Evolutionary conservation across 208 protist genomes (phyloP).

Genomic region (Sergeia podlipaevii): DNA sequence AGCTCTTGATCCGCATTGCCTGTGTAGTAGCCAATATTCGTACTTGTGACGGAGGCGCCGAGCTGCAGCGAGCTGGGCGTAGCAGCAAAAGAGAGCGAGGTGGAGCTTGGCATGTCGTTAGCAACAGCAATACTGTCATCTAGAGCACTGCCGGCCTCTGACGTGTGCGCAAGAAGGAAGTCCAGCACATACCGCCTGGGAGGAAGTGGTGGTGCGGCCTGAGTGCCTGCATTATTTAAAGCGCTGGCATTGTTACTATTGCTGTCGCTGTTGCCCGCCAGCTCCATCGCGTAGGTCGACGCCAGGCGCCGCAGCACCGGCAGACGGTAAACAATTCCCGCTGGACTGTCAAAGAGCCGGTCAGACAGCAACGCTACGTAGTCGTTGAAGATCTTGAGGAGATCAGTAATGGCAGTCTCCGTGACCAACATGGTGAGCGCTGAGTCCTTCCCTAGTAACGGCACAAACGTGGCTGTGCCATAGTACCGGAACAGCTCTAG

Average conservation of each 20-base stretch:
- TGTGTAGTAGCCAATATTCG: neutral
- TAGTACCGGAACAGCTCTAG: slow-evolving; percentile 80
- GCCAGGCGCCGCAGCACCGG: slow-evolving; percentile 50
- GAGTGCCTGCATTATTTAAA: neutral
- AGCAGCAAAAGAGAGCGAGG: too few species aligned
- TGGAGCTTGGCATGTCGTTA: too few species aligned
- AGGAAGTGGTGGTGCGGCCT: neutral
- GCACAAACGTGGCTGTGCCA: slow-evolving; percentile 37
- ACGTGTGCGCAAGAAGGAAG: slow-evolving; percentile 16
- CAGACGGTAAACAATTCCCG: slow-evolving; percentile 28
- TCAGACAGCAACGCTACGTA: slow-evolving; percentile 29
- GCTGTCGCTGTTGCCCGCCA: slow-evolving; percentile 3
- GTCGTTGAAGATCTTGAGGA: slow-evolving; percentile 37
- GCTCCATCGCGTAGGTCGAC: slow-evolving; percentile 19
- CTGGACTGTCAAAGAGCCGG: slow-evolving; percentile 58
- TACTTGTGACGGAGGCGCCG: neutral
- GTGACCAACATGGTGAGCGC: slow-evolving; percentile 49
- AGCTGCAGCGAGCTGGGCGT: too few species aligned
- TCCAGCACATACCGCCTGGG: slow-evolving; percentile 7
- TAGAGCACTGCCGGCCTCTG: neutral
- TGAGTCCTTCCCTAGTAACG: slow-evolving; percentile 41
- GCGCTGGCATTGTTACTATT: neutral
- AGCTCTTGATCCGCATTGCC: slow-evolving; percentile 5
- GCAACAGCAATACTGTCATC: too few species aligned
- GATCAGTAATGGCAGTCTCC: slow-evolving; percentile 37